These are phyloP conservation scores for Malus orientalis DNA, from an alignment of 306 rosid species.

Conservation along the genomic window DNA sequence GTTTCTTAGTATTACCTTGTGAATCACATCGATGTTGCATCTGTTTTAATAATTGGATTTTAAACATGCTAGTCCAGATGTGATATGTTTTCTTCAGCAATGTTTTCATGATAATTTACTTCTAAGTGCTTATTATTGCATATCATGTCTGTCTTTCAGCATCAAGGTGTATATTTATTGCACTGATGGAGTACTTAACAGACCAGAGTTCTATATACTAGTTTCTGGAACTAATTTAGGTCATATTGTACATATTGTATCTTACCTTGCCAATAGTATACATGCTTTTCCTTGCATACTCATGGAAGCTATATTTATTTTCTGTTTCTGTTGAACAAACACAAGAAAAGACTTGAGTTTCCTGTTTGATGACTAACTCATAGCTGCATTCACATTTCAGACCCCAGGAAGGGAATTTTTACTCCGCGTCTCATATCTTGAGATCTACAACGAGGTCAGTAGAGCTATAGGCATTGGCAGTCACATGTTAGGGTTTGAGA, in stretches of 20 bases:
- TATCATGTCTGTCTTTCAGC: neutral
- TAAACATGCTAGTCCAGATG: neutral
- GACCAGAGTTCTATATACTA: neutral
- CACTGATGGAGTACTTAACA: neutral
- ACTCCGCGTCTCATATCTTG: constrained; percentile 93
- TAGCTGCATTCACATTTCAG: constrained; percentile 38
- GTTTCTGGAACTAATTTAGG: neutral
- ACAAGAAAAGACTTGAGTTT: neutral
- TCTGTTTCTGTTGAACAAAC: constrained; percentile 1
- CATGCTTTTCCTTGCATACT: constrained; percentile 13
- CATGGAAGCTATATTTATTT: constrained; percentile 16
- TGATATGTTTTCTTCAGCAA: neutral
- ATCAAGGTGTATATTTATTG: neutral
- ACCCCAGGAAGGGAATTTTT: constrained; percentile 98
- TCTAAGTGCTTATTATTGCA: neutral
- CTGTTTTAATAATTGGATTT: neutral
- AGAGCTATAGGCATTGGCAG: neutral
- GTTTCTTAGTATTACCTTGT: neutral
- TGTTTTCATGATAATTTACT: neutral
- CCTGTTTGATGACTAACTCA: constrained; percentile 8
- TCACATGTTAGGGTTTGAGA: neutral
- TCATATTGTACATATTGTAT: neutral
- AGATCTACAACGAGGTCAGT: constrained; percentile 93
- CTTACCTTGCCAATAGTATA: neutral
- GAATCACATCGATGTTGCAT: neutral